Base-by-base conservation (phyloP, 371 early-diverging fungal species). In the Choanephora cucurbitarum region DNA sequence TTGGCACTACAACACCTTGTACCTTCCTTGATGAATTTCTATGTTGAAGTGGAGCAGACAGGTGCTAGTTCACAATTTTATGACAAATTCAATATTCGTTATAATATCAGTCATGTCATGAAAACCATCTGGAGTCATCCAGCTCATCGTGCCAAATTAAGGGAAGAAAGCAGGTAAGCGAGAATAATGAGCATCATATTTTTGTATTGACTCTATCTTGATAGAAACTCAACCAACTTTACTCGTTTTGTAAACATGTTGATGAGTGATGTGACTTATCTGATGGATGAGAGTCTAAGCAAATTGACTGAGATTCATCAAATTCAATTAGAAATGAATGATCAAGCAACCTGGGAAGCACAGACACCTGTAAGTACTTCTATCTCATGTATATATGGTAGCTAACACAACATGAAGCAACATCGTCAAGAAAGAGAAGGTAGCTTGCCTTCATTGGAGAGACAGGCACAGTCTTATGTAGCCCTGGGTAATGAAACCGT, bases 11-110 rank as follows among this genome's bases (percentile, higher is more conserved):
- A 82, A 44, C 84, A 87, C 59, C 73, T 97, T 18, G 87, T 96
- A 5, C 85, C 87, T 0, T 86, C 88, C 9, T 65, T 97, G 44
- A 87, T 97, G 83, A 75, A 75, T 41, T 93, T 96, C 67, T 98
- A 96, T 71, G 92, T 94, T 60, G 90, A 97, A 60, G 94, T 95
- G 14, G 99, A 98, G 69, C 91, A 93, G 40, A 96, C 97, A 0
- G 99, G 98, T 11, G 80, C 88, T 9, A 84, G 85, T 56, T 88
- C 91, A 0, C 95, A 96, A 62, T 98, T 98, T 68, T 98, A 96
- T 64, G 99, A 98, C 72, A 98, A 98, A 73, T 97, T 97, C 79
- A 95, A 91, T 66, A 93, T 95, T 58, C 89, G 99, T 31, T 97
- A 97, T 79, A 89, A 97, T 56, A 95, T 97, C 49, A 90, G 93